Percentiles rank a stretch among this genome's conserved stretches.
These are phyloP conservation scores for Mycena kentingensis DNA, from an alignment of 768 basidiomycete species.

Conservation along the genomic window DNA sequence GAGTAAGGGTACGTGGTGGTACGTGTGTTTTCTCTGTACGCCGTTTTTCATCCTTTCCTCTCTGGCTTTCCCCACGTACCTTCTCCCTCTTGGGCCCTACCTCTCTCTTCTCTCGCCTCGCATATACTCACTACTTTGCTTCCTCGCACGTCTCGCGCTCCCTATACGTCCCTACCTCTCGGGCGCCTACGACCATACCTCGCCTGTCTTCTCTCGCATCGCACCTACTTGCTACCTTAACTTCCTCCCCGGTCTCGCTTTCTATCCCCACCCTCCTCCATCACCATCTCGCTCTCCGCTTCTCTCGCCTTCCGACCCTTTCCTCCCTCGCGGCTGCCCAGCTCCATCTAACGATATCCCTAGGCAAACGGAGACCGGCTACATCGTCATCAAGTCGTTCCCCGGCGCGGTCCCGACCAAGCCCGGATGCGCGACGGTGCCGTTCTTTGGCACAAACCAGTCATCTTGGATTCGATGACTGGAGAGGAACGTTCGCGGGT, in stretches of 20 bases:
- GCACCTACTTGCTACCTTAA: slow-evolving; percentile 10
- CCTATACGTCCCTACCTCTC: no score
- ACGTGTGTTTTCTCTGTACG: slow-evolving; percentile 22
- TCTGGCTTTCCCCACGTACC: no score
- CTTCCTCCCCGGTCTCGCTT: neutral
- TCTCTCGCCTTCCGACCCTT: neutral
- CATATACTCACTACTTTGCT: no score
- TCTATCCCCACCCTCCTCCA: no score
- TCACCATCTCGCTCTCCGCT: neutral
- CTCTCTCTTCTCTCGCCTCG: no score
- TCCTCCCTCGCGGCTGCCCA: neutral
- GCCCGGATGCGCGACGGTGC: slow-evolving; percentile 94
- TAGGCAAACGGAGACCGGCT: slow-evolving; percentile 98
- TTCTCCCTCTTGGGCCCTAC: no score
- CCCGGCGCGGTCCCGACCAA: slow-evolving; percentile 96
- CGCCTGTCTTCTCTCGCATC: no score
- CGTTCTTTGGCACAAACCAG: slow-evolving; percentile 93
- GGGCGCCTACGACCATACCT: no score
- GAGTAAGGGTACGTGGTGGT: slow-evolving; percentile 76
- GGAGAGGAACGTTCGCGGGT: slow-evolving; percentile 53
- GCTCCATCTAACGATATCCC: neutral
- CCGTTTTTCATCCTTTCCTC: no score
- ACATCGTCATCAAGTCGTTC: slow-evolving; percentile 92
- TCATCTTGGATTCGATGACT: slow-evolving; percentile 80
- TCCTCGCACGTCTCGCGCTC: no score